Percentiles rank a stretch among this genome's conserved stretches.
These are phyloP conservation scores for Nemania sp. DNA, from an alignment of 2,329 filamentous ascomycete species.

Conservation along the genomic window DNA sequence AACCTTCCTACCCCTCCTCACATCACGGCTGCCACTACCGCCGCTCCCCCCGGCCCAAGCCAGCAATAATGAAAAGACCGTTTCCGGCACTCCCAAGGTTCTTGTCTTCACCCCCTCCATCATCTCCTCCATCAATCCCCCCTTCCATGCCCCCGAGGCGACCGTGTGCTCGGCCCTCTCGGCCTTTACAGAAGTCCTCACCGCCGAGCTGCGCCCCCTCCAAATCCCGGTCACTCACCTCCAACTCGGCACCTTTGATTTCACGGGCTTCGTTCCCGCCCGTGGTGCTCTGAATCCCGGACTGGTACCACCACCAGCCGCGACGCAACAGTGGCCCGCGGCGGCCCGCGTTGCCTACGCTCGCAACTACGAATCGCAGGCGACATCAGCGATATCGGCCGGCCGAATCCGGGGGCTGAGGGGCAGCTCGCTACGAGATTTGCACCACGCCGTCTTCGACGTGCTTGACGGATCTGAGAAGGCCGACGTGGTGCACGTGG, in stretches of 20 bases:
- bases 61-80: slow-evolving; percentile 33
- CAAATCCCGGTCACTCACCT: slow-evolving; percentile 82
- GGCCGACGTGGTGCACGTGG: slow-evolving; percentile 72
- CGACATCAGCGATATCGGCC: slow-evolving; percentile 59
- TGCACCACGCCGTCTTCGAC: slow-evolving; percentile 90
- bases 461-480: slow-evolving; percentile 72
- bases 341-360: slow-evolving; percentile 64
- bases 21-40: slow-evolving; percentile 56
- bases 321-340: slow-evolving; percentile 68
- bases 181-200: slow-evolving; percentile 80
- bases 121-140: slow-evolving; percentile 76
- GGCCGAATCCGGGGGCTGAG: slow-evolving; percentile 62
- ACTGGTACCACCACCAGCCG: slow-evolving; percentile 49
- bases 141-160: slow-evolving; percentile 84
- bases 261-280: slow-evolving; percentile 65
- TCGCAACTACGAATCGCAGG: slow-evolving; percentile 63
- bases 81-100: slow-evolving; percentile 64
- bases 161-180: slow-evolving; percentile 85
- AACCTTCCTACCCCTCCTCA: slow-evolving; percentile 82
- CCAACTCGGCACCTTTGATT: slow-evolving; percentile 89
- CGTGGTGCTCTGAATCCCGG: slow-evolving; percentile 39
- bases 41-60: slow-evolving; percentile 45
- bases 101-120: slow-evolving; percentile 80
- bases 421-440: slow-evolving; percentile 73
- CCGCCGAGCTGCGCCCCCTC: slow-evolving; percentile 76